A percentile compares a stretch with the other conserved stretches of the same genome.
These are phyloP conservation scores for Euphrasia confusa DNA, from an alignment of 257 asterid species.

Conservation along the genomic window DNA sequence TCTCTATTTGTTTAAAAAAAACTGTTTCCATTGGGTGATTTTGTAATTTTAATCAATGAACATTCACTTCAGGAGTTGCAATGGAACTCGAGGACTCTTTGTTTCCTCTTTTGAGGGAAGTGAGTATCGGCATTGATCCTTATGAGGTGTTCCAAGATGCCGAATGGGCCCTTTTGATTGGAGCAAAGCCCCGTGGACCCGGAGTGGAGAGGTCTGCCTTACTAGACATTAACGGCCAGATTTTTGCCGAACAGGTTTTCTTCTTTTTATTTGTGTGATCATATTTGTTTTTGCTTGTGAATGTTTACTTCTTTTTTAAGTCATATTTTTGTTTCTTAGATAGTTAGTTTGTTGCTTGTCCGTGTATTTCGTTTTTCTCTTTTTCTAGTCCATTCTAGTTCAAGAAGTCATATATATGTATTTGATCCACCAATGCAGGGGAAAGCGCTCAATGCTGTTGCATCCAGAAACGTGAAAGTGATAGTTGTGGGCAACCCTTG, in stretches of 20 bases:
- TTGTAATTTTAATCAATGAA: not conserved
- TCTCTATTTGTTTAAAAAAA: not conserved
- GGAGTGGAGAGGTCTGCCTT: slow-evolving; percentile 92
- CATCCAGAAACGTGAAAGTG: slow-evolving; percentile 85
- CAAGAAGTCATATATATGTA: not conserved
- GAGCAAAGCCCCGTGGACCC: slow-evolving; percentile 99
- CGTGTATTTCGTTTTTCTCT: not conserved
- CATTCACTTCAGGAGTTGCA: slow-evolving; percentile 68
- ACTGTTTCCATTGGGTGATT: slow-evolving; percentile 3
- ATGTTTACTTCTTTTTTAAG: not conserved
- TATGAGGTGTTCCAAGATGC: slow-evolving; percentile 92
- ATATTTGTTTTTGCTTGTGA: not conserved
- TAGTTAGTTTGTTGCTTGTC: not conserved
- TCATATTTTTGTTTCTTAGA: not conserved
- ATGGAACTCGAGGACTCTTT: slow-evolving; percentile 98
- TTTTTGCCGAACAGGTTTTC: slow-evolving; percentile 77
- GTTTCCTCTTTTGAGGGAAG: slow-evolving; percentile 92
- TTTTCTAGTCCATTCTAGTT: not conserved
- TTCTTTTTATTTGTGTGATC: not conserved
- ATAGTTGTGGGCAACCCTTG: slow-evolving; percentile 97
- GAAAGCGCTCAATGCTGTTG: slow-evolving; percentile 95
- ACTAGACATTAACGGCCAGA: slow-evolving; percentile 90
- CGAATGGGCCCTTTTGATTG: slow-evolving; percentile 97
- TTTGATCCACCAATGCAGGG: slow-evolving; percentile 47
- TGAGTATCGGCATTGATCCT: slow-evolving; percentile 85